phyloP scores from a whole-genome alignment of 179 eudicot genomes.

The Silene coronaria region DNA sequence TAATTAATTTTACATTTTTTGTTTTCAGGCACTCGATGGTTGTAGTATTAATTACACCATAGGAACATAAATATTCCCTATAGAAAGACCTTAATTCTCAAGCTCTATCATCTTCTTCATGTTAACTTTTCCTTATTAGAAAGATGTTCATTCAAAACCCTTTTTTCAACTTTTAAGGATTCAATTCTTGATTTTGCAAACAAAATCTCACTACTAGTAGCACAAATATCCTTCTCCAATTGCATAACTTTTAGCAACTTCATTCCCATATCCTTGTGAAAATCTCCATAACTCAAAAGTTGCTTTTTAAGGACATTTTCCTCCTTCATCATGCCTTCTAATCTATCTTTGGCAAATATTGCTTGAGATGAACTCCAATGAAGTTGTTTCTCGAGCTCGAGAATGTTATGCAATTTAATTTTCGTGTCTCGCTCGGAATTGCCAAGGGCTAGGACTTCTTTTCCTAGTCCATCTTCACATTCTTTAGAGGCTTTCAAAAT shows the following conservation, averaged over 20 bases:
- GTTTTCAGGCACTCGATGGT: too few relatives aligned
- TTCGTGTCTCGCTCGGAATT: background rate
- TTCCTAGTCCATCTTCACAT: background rate
- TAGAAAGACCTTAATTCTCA: background rate
- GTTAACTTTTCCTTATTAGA: background rate
- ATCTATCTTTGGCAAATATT: background rate
- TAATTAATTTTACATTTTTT: too few relatives aligned
- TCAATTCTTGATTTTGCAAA: constrained; percentile 11
- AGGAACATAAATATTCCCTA: too few relatives aligned
- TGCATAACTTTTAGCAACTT: background rate
- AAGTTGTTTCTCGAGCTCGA: constrained; percentile 8
- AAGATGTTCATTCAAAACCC: constrained; percentile 12
- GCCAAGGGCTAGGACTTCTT: background rate
- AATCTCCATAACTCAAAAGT: background rate
- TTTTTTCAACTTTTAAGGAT: background rate
- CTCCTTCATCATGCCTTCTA: background rate
- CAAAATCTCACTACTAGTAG: background rate
- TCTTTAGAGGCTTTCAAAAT: background rate
- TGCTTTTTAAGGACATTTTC: background rate
- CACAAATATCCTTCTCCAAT: constrained; percentile 10
- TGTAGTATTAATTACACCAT: too few relatives aligned
- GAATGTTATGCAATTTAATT: background rate
- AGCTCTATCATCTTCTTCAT: background rate
- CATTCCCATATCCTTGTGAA: background rate
- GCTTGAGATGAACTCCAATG: background rate